phyloP scores from a whole-genome alignment of 371 early-diverging fungal genomes.

The Circinella minor region DNA sequence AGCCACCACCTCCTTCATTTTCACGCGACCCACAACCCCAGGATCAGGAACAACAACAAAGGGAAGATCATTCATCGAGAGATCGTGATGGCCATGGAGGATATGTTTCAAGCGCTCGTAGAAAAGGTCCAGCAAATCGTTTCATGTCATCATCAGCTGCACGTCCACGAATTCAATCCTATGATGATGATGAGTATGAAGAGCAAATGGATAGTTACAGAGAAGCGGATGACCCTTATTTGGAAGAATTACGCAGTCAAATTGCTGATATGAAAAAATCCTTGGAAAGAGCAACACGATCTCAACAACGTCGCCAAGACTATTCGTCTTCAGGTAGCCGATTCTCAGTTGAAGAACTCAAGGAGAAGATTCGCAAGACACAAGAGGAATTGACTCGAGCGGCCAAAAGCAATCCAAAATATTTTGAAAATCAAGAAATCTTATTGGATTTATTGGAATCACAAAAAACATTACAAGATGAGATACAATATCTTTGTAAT shows the following conservation, averaged over 20 bases:
- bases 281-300: conserved; percentile 22
- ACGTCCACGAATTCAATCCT: conserved; percentile 12
- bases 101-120: conserved; percentile 62
- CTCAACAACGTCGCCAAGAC: neutral
- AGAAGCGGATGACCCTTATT: conserved; percentile 15
- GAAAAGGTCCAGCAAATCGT: conserved; percentile 33
- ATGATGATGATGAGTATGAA: conserved; percentile 17
- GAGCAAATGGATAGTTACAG: conserved; percentile 12
- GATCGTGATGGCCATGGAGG: conserved; percentile 33
- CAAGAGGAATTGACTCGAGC: conserved; percentile 39
- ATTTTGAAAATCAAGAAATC: conserved; percentile 35
- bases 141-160: conserved; percentile 12
- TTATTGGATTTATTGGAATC: conserved; percentile 41
- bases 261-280: conserved; percentile 52
- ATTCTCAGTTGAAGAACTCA: conserved; percentile 50
- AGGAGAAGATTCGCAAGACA: conserved; percentile 46
- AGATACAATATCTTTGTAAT: conserved; percentile 50
- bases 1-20: conserved; percentile 22
- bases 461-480: conserved; percentile 48
- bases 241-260: conserved; percentile 49
- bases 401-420: conserved; percentile 30
- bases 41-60: conserved; percentile 6
- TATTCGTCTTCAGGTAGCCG: conserved; percentile 13
- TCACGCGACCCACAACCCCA: neutral
- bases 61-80: conserved; percentile 13